These are phyloP conservation scores for Microsporum audouinii DNA, from an alignment of 2,329 filamentous ascomycete genomes.

Conservation along the genomic window DNA sequence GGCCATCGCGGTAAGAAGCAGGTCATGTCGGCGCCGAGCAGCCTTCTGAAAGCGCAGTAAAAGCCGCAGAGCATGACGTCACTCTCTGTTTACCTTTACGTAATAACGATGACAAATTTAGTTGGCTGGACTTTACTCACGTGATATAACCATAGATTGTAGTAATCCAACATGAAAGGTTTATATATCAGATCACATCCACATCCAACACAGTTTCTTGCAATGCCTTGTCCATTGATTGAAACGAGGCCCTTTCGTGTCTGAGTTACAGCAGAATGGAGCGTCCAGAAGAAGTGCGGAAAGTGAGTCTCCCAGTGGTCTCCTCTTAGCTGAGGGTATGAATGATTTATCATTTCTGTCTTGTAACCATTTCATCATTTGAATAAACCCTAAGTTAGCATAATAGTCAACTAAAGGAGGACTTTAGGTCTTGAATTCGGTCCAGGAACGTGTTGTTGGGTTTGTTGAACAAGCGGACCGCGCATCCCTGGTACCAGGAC, in stretches of 20 bases:
- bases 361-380: not conserved
- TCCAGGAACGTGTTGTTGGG: conserved; percentile 34
- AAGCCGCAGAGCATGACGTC: not conserved
- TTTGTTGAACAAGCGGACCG: conserved; percentile 36
- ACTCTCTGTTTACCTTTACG: not conserved
- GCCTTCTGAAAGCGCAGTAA: conserved; percentile 10
- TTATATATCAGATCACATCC: not conserved
- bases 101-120: not conserved
- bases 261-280: conserved; percentile 9
- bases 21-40: conserved; percentile 1
- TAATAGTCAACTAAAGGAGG: not conserved
- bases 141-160: not conserved
- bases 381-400: not conserved
- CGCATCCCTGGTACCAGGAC: conserved; percentile 32
- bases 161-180: not conserved
- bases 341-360: not conserved
- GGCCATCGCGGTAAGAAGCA: not conserved
- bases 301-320: conserved; percentile 24
- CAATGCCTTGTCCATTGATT: not conserved
- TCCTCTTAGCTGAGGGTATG: not conserved
- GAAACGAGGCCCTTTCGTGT: not conserved
- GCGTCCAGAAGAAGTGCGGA: conserved; percentile 33
- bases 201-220: not conserved
- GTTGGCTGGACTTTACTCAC: not conserved
- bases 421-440: conserved; percentile 28